Conservation (phyloP, 2,329 filamentous ascomycete species). For the Calonectria naviculata region DNA sequence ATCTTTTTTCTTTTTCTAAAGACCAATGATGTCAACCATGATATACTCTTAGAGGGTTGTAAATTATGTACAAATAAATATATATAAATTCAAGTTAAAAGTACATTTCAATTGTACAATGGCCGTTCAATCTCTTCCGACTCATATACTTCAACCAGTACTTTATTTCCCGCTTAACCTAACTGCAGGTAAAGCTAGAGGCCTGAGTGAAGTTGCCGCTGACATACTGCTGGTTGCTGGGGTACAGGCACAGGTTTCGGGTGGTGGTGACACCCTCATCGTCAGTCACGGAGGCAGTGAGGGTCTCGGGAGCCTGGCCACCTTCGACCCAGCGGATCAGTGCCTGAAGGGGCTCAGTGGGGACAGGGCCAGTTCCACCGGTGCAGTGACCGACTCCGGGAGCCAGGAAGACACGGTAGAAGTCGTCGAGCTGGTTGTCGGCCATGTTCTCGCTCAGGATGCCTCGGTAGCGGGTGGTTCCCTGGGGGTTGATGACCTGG, state of each 20-base stretch:
- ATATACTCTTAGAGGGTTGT: background rate
- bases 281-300: background rate
- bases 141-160: background rate
- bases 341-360: background rate
- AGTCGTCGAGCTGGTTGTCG: background rate
- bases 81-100: background rate
- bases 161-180: background rate
- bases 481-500: background rate
- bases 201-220: background rate
- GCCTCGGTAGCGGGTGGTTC: background rate
- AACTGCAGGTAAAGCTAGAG: background rate
- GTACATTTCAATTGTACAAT: background rate
- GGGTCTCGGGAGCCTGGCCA: background rate
- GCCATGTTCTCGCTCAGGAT: background rate
- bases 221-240: background rate
- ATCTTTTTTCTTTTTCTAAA: background rate
- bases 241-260: constrained; percentile 5
- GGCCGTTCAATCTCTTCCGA: background rate
- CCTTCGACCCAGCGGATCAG: background rate
- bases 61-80: background rate
- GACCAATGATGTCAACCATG: background rate
- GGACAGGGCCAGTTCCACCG: background rate
- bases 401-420: constrained; percentile 7
- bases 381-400: background rate
- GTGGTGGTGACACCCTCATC: background rate